A percentile compares a stretch with the other conserved stretches of the same genome.
These are phyloP conservation scores for Trapa bicornis DNA, from an alignment of 345 rosid species.

Conservation along the genomic window DNA sequence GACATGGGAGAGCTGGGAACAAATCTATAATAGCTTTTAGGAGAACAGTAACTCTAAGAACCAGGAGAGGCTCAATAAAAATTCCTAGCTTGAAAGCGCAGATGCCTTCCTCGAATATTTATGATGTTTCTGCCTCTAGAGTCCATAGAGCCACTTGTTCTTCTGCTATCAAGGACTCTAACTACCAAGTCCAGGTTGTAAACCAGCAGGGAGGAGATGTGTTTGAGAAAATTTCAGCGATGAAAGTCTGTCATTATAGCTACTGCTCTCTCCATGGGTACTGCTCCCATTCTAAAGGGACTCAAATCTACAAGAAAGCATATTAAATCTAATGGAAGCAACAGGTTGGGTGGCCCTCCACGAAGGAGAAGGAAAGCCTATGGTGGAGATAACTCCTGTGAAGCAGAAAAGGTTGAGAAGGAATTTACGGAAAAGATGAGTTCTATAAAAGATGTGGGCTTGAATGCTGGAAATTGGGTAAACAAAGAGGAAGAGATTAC, in stretches of 20 bases:
- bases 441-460: neutral
- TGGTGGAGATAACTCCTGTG: constrained; percentile 4
- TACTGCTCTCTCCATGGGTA: constrained; percentile 84
- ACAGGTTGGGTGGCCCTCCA: constrained; percentile 22
- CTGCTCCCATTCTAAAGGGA: constrained; percentile 41
- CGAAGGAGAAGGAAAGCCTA: constrained; percentile 9
- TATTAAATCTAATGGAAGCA: constrained; percentile 33
- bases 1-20: constrained; percentile 17
- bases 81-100: constrained; percentile 35
- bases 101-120: constrained; percentile 17
- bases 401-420: neutral
- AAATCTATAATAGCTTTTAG: constrained; percentile 16
- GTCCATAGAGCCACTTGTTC: constrained; percentile 64
- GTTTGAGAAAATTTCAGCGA: constrained; percentile 18
- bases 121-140: constrained; percentile 10
- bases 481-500: neutral
- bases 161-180: constrained; percentile 61
- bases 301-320: constrained; percentile 56
- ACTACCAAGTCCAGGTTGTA: constrained; percentile 26
- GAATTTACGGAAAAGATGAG: constrained; percentile 1
- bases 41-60: constrained; percentile 23
- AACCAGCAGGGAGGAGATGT: constrained; percentile 18
- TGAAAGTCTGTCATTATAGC: constrained; percentile 49
- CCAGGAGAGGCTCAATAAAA: constrained; percentile 28
- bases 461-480: neutral